Conservation (phyloP, 2,329 filamentous ascomycete genomes). For the Exophiala alcalophila region DNA sequence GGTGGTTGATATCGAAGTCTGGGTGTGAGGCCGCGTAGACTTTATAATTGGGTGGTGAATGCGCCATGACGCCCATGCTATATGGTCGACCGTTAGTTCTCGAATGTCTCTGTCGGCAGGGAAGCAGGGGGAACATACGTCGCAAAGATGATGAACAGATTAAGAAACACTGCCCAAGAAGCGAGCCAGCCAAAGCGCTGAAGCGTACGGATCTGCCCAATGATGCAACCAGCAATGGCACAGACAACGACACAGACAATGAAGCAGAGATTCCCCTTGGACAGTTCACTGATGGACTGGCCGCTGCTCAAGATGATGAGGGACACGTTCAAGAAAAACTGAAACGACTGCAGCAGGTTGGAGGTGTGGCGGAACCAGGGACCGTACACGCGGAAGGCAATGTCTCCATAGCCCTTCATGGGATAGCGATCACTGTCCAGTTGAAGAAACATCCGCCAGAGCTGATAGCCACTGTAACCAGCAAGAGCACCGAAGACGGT, state of each 20-base stretch:
- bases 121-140: conserved; percentile 31
- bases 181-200: conserved; percentile 55
- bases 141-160: conserved; percentile 54
- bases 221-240: conserved; percentile 49
- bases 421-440: conserved; percentile 44
- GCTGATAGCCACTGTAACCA: conserved; percentile 37
- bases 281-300: conserved; percentile 54
- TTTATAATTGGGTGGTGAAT: conserved; percentile 51
- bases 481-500: conserved; percentile 33
- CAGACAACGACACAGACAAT: conserved; percentile 53
- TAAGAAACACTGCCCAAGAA: conserved; percentile 56
- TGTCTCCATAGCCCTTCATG: conserved; percentile 41
- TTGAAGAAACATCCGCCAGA: conserved; percentile 43
- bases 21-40: conserved; percentile 35
- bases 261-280: conserved; percentile 52
- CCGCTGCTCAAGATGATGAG: conserved; percentile 54
- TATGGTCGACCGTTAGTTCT: not conserved
- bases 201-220: conserved; percentile 57
- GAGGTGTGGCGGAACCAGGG: conserved; percentile 37
- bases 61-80: conserved; percentile 51
- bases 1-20: conserved; percentile 42
- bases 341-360: conserved; percentile 41
- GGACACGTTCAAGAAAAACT: conserved; percentile 51
- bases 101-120: not conserved
- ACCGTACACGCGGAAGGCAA: conserved; percentile 42